Conservation (phyloP, 305 asterid genomes). For the Fraxinus platypoda region DNA sequence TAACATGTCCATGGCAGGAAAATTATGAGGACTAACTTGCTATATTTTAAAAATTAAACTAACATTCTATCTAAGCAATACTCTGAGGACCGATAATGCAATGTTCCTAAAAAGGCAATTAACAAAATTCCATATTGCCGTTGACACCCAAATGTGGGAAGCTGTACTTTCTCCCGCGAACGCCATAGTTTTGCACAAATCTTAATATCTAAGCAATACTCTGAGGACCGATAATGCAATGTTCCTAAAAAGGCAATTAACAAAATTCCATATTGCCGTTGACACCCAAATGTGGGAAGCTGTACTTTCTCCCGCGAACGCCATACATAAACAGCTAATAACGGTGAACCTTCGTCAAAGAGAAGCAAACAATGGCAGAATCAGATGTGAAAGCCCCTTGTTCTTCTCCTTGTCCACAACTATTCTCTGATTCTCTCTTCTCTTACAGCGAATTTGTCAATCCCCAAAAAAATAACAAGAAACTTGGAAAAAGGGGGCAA, state of each 20-base stretch:
- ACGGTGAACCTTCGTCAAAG: constrained; percentile 33
- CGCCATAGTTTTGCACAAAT: too few species aligned
- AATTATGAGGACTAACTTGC: not conserved
- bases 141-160: not conserved
- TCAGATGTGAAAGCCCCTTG: constrained; percentile 17
- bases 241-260: not conserved
- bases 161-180: constrained; percentile 8
- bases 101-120: not conserved
- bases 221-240: not conserved
- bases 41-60: not conserved
- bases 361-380: constrained; percentile 15
- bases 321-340: constrained; percentile 35
- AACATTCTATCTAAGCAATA: not conserved
- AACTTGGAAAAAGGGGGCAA: constrained; percentile 11
- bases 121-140: not conserved
- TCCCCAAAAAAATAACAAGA: not conserved
- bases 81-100: not conserved
- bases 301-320: constrained; percentile 22
- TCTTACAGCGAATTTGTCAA: not conserved
- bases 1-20: not conserved
- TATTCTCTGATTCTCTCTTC: constrained; percentile 1
- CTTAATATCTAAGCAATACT: too few species aligned
- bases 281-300: not conserved
- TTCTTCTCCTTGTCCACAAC: not conserved
- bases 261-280: not conserved